Base-by-base conservation (phyloP, 179 eudicot species). In the Spergularia azorica region DNA sequence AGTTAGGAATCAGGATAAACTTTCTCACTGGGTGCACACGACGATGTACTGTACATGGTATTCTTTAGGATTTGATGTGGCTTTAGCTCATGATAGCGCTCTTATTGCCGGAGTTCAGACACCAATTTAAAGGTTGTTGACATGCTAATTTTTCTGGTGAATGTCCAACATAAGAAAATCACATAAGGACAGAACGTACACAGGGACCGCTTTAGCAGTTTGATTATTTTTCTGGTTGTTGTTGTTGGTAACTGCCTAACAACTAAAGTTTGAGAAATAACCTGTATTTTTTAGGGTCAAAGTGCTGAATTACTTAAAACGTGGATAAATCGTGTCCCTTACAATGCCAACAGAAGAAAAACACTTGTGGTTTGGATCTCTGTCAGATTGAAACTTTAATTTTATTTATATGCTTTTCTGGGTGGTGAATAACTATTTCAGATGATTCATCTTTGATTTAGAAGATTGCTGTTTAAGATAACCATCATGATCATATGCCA, bases 271-370 rank as follows among this genome's bases (percentile, higher is more conserved):
- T 2, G 14, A 6, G 21, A 14, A 54, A 8, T 70, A 13, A 0
- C 13, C 36, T 20, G 10, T 51, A 55, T 71, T 55, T 32, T 57
- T 54, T 55, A 57, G 74, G 38, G 74, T 71, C 26, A 55, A 55
- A 71, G 74, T 56, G 46, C 26, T 55, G 72, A 69, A 52, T 69
- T 52, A 69, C 60, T 69, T 51, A 69, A 43, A 21, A 70, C 21
- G 62, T 71, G 55, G 74, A 71, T 71, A 71, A 52, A 71, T 55
- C 63, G 55, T 71, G 74, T 71, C 74, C 63, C 48, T 55, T 71
- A 55, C 48, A 71, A 71, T 3, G 50, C 63, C 63, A 71, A 55
- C 74, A 71, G 9, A 54, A 55, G 74, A 36, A 32, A 55, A 55
- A 71, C 63, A 71, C 38, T 55, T 55, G 63, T 55, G 36, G 63